A percentile compares a stretch with the other conserved stretches of the same genome.
Evolutionary conservation across 2,329 filamentous ascomycete genomes (phyloP).

Genomic region (Botrytis byssoidea): DNA sequence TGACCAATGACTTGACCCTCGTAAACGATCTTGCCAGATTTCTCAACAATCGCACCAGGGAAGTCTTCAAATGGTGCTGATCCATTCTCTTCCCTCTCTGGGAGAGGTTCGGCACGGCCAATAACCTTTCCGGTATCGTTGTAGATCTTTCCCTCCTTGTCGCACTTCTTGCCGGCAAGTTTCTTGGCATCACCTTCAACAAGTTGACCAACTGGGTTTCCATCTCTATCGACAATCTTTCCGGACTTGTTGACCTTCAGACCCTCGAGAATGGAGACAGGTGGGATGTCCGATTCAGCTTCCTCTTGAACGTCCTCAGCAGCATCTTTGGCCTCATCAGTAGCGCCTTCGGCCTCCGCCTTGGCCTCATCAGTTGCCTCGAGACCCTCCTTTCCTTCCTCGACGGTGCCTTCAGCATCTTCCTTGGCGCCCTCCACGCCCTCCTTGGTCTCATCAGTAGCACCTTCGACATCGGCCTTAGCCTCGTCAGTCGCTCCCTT

Average conservation of each 20-base stretch:
- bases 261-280: constrained; percentile 46
- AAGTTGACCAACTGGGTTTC: constrained; percentile 53
- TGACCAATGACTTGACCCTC: constrained; percentile 56
- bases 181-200: constrained; percentile 64
- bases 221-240: constrained; percentile 51
- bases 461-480: constrained; percentile 33
- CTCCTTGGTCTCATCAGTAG: constrained; percentile 44
- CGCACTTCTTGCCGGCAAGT: constrained; percentile 61
- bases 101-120: constrained; percentile 64
- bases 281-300: constrained; percentile 46
- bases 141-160: constrained; percentile 69
- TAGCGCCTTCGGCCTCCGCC: constrained; percentile 33
- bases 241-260: constrained; percentile 57
- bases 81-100: constrained; percentile 51
- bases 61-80: constrained; percentile 57
- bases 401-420: no score
- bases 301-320: constrained; percentile 46
- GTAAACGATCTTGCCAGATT: constrained; percentile 52
- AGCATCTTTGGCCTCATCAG: constrained; percentile 40
- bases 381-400: not conserved
- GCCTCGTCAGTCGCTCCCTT: constrained; percentile 35
- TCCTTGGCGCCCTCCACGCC: no score
- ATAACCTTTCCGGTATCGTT: constrained; percentile 67
- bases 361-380: constrained; percentile 35
- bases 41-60: constrained; percentile 52